A percentile compares a stretch with the other conserved stretches of the same genome.
These are phyloP conservation scores for Tricholoma sp. DNA, from an alignment of 768 basidiomycete species.

Conservation along the genomic window DNA sequence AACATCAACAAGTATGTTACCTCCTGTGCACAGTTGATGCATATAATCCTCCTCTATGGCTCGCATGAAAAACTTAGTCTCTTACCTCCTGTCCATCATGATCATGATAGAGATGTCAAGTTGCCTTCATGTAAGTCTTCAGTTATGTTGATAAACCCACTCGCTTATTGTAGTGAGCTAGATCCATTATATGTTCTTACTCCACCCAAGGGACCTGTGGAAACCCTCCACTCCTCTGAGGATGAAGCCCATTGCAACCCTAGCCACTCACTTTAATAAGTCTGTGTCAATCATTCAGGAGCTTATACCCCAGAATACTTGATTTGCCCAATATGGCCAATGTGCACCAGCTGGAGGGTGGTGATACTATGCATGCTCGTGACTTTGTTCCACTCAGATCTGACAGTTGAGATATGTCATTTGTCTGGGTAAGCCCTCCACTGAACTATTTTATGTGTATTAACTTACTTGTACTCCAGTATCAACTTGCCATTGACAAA, in stretches of 20 bases:
- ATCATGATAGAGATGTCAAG: not conserved
- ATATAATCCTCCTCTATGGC: slow-evolving; percentile 24
- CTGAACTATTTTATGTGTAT: too few relatives aligned
- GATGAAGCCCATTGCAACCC: too few relatives aligned
- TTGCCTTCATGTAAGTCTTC: not conserved
- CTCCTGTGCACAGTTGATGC: slow-evolving; percentile 26
- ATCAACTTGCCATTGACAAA: slow-evolving; percentile 22
- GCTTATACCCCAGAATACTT: not conserved
- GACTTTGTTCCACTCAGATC: too few relatives aligned
- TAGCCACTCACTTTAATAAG: not conserved
- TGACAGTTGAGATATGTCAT: too few relatives aligned
- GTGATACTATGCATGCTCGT: slow-evolving; percentile 16
- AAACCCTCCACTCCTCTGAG: too few relatives aligned
- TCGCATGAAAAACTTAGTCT: slow-evolving; percentile 21
- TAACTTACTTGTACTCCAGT: slow-evolving; percentile 17
- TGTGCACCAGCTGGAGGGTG: slow-evolving; percentile 20
- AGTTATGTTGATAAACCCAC: not conserved
- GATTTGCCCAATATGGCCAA: slow-evolving; percentile 22
- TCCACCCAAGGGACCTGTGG: not conserved
- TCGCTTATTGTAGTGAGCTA: not conserved
- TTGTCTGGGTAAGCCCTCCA: too few relatives aligned
- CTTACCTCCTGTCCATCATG: not conserved
- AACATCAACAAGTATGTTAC: slow-evolving; percentile 22
- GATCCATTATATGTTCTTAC: not conserved
- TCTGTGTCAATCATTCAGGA: not conserved